phyloP scores from a whole-genome alignment of 805 yeast species.

The Yamadazyma scolyti region DNA sequence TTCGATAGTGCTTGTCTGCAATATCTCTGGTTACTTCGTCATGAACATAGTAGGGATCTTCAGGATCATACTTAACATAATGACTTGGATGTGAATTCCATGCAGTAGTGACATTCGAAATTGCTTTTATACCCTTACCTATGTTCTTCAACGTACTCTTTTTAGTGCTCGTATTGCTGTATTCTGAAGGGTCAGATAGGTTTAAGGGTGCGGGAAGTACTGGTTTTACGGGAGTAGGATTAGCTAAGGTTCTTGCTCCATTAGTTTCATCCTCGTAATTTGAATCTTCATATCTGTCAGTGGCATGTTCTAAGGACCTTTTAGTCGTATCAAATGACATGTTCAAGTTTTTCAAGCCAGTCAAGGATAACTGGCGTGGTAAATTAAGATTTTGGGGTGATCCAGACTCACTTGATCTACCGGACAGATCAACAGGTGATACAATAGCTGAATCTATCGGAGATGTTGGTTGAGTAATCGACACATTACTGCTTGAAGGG shows the following conservation, averaged over 20 bases:
- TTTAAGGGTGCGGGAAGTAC: slow-evolving; percentile 18
- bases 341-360: slow-evolving; percentile 27
- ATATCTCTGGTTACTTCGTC: slow-evolving; percentile 39
- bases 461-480: slow-evolving; percentile 2
- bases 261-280: neutral
- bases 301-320: slow-evolving; percentile 19
- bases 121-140: slow-evolving; percentile 25
- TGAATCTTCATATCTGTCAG: slow-evolving; percentile 17
- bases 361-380: slow-evolving; percentile 32
- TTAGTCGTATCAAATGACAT: slow-evolving; percentile 31
- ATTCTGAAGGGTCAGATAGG: slow-evolving; percentile 25
- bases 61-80: slow-evolving; percentile 42
- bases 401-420: slow-evolving; percentile 5
- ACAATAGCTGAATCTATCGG: slow-evolving; percentile 5
- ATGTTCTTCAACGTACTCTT: slow-evolving; percentile 15
- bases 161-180: slow-evolving; percentile 11
- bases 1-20: slow-evolving; percentile 57
- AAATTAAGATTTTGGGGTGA: slow-evolving; percentile 14
- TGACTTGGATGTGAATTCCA: slow-evolving; percentile 65
- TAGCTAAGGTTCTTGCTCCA: slow-evolving; percentile 2
- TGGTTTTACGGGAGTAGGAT: slow-evolving; percentile 6
- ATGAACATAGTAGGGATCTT: slow-evolving; percentile 47
- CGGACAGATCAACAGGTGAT: slow-evolving; percentile 2
- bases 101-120: slow-evolving; percentile 30
- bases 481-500: neutral